Conservation (phyloP, 805 yeast species). For the Myxozyma vanderwaltii region DNA sequence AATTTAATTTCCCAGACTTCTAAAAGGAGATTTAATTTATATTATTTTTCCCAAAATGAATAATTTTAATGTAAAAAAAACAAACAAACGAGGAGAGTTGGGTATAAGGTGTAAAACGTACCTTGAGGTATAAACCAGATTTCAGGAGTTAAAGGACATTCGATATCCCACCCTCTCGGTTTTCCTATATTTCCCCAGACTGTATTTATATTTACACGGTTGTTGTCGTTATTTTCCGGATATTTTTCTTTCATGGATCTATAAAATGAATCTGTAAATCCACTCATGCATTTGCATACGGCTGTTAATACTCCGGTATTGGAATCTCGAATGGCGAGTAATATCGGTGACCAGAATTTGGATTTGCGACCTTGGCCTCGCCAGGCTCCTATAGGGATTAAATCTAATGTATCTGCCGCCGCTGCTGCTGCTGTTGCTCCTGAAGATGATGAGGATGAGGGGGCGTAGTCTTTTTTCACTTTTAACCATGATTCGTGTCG, state of each 20-base stretch:
- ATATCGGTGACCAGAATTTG: conserved; percentile 37
- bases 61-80: background rate
- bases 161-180: conserved; percentile 16
- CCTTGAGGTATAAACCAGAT: conserved; percentile 35
- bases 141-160: conserved; percentile 32
- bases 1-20: conserved; percentile 38
- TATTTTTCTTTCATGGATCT: conserved; percentile 31
- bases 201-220: conserved; percentile 6
- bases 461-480: conserved; percentile 37
- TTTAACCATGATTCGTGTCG: conserved; percentile 38
- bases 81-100: background rate
- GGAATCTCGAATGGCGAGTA: conserved; percentile 36
- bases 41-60: no score
- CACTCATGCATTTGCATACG: conserved; percentile 38
- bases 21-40: no score
- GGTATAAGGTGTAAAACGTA: background rate
- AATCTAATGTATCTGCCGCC: conserved; percentile 35
- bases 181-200: background rate
- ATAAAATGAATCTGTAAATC: conserved; percentile 36
- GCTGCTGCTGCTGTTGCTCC: no score
- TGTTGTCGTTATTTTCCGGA: conserved; percentile 14
- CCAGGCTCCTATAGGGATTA: conserved; percentile 39
- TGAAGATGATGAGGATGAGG: background rate
- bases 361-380: conserved; percentile 37
- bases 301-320: conserved; percentile 33